phyloP scores from a whole-genome alignment of 331 rosid genomes.

The Malus hybrid region DNA sequence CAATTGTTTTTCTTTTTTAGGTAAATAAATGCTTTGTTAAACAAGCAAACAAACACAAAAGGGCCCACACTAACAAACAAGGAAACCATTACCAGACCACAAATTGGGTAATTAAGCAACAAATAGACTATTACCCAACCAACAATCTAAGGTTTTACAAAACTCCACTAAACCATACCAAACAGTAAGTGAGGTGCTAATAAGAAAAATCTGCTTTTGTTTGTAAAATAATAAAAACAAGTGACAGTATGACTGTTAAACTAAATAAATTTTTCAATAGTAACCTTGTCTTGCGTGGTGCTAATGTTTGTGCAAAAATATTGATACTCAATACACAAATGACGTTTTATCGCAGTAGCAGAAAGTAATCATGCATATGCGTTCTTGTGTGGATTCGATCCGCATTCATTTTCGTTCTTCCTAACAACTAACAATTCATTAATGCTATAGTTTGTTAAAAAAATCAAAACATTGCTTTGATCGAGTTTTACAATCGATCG shows the following conservation, averaged over 20 bases:
- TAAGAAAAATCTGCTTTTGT: too few relatives aligned
- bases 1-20: not conserved
- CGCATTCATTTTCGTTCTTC: too few relatives aligned
- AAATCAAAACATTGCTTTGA: not conserved
- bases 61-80: not conserved
- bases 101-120: not conserved
- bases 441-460: too few relatives aligned
- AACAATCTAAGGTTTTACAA: not conserved
- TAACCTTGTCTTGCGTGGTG: accelerated
- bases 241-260: too few relatives aligned
- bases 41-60: not conserved
- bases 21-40: not conserved
- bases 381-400: too few relatives aligned
- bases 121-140: not conserved
- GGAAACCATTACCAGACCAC: not conserved
- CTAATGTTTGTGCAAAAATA: not conserved
- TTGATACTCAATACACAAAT: not conserved
- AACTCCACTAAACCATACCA: too few relatives aligned
- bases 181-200: too few relatives aligned
- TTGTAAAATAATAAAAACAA: too few relatives aligned
- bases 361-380: too few relatives aligned
- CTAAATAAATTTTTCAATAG: too few relatives aligned
- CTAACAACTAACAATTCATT: too few relatives aligned
- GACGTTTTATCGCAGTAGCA: accelerated
- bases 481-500: too few relatives aligned